A percentile compares a stretch with the other conserved stretches of the same genome.
Evolutionary conservation across 2,329 filamentous ascomycete species (phyloP).

Genomic region (Camillea tinctor): DNA sequence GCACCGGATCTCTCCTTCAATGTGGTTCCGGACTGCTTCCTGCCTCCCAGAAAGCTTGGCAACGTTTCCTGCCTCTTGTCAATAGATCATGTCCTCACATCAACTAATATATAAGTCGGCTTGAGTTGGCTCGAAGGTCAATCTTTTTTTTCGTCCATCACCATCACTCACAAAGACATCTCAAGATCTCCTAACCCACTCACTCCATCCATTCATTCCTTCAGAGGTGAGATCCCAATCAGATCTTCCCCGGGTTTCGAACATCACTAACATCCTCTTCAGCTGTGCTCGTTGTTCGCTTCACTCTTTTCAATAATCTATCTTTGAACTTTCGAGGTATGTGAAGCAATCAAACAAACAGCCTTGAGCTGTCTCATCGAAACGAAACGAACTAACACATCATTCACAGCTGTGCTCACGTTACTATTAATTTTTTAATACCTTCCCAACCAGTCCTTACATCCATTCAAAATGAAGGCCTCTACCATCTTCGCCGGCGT

Average conservation of each 20-base stretch:
- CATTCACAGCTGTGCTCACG: slow-evolving; percentile 43
- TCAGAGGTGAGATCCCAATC: slow-evolving; percentile 40
- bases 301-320: slow-evolving; percentile 39
- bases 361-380: background rate
- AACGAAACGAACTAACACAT: slow-evolving; percentile 18
- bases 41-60: slow-evolving; percentile 26
- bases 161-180: slow-evolving; percentile 34
- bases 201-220: slow-evolving; percentile 44
- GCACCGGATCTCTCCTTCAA: slow-evolving; percentile 39
- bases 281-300: slow-evolving; percentile 51
- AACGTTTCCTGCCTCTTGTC: slow-evolving; percentile 26
- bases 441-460: slow-evolving; percentile 27
- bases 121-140: slow-evolving; percentile 20
- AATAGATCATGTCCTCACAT: slow-evolving; percentile 21
- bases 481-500: slow-evolving; percentile 43
- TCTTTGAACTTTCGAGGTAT: slow-evolving; percentile 42
- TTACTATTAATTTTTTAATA: slow-evolving; percentile 37
- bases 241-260: slow-evolving; percentile 1
- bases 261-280: slow-evolving; percentile 22
- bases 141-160: slow-evolving; percentile 30
- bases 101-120: slow-evolving; percentile 39
- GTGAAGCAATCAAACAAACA: slow-evolving; percentile 5
- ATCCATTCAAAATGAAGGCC: slow-evolving; percentile 48
- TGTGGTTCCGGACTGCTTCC: slow-evolving; percentile 38
- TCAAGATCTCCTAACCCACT: slow-evolving; percentile 32